Percentiles rank a stretch among this genome's conserved stretches.
Conservation (phyloP, 352 stramenopile genomes). For the Thraustotheca clavata region DNA sequence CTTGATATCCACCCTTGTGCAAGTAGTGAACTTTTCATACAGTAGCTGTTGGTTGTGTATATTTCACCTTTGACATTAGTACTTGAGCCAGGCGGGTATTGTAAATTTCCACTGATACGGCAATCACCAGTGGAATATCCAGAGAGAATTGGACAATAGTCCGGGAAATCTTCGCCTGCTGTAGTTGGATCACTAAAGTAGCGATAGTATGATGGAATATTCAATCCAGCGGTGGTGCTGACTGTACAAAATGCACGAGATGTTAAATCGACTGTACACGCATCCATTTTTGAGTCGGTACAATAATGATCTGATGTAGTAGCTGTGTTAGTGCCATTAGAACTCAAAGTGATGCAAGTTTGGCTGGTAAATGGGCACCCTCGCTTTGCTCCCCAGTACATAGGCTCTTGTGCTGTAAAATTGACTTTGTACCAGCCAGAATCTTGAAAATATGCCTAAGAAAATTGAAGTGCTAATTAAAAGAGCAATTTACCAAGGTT, state of each 20-base stretch:
- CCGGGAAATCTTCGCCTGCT: conserved; percentile 56
- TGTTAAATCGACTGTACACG: conserved; percentile 62
- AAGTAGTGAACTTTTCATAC: conserved; percentile 52
- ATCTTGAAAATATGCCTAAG: conserved; percentile 64
- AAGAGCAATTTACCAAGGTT: conserved; percentile 29
- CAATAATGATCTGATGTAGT: conserved; percentile 60
- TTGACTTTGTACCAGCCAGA: conserved; percentile 76
- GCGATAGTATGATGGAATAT: conserved; percentile 41
- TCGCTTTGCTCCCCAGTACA: conserved; percentile 57
- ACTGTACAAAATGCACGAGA: conserved; percentile 61
- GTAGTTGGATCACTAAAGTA: conserved; percentile 53
- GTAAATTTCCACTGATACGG: conserved; percentile 44
- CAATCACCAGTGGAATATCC: conserved; percentile 63
- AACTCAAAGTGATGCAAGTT: conserved; percentile 39
- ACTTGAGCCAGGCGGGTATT: conserved; percentile 30
- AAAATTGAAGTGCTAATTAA: not conserved
- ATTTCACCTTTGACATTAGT: conserved; percentile 74
- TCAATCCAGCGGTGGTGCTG: conserved; percentile 25
- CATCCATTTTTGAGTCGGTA: conserved; percentile 41
- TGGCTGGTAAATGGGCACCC: conserved; percentile 57
- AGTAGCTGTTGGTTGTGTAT: conserved; percentile 65
- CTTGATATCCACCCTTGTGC: conserved; percentile 52
- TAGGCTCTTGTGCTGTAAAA: conserved; percentile 31
- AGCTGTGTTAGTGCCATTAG: not conserved
- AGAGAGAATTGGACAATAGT: conserved; percentile 73